Evolutionary conservation across 768 basidiomycete species (phyloP).

Genomic region (Mycena rosella): DNA sequence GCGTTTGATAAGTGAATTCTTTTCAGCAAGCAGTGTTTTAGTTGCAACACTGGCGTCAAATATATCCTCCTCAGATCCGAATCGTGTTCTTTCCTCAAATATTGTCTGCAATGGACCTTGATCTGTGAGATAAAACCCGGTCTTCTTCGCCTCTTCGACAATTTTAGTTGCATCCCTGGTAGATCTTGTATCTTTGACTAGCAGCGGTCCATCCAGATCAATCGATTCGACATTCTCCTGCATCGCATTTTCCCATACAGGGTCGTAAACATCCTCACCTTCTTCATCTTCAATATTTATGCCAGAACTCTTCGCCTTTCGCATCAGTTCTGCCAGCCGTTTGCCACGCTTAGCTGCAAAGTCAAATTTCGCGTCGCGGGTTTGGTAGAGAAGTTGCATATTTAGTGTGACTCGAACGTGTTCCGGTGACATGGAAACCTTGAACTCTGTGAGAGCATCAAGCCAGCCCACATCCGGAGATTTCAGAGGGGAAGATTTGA

Average conservation of each 20-base stretch:
- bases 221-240: slow-evolving; percentile 4
- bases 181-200: slow-evolving; percentile 2
- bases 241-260: slow-evolving; percentile 30
- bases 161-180: slow-evolving; percentile 7
- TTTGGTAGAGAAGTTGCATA: slow-evolving; percentile 27
- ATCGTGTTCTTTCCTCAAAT: slow-evolving; percentile 14
- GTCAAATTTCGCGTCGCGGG: slow-evolving; percentile 20
- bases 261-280: not conserved
- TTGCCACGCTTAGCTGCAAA: not conserved
- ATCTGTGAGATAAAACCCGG: not conserved
- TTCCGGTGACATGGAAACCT: not conserved
- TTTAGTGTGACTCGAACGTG: not conserved
- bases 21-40: slow-evolving; percentile 7
- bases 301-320: not conserved
- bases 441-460: slow-evolving; percentile 3
- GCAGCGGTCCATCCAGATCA: slow-evolving; percentile 3
- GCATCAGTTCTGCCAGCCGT: not conserved
- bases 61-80: slow-evolving; percentile 4
- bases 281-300: not conserved
- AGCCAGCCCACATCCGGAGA: not conserved
- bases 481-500: slow-evolving; percentile 17
- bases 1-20: slow-evolving; percentile 1
- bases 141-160: not conserved
- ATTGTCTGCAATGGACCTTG: not conserved
- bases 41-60: slow-evolving; percentile 2